Evolutionary conservation across 345 rosid genomes (phyloP), one percentile per base, ranked within the genome.

Genomic region (Populus ilicifolia): DNA sequence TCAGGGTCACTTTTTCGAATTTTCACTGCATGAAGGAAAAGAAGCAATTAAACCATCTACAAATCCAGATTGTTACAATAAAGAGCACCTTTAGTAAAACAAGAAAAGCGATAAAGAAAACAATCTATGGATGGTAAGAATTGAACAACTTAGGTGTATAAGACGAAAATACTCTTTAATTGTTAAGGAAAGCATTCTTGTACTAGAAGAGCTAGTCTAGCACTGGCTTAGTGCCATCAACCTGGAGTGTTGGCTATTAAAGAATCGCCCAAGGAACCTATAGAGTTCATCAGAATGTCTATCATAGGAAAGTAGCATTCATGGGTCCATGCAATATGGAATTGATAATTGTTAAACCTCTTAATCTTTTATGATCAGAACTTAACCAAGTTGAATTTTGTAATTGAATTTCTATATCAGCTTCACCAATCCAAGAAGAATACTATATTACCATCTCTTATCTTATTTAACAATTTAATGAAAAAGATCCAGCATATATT

Each of bases 21-120:
- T 87, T 94, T 94, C 0, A 88, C 97, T 92, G 90, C 78, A 84
- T 14, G 74, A 77, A 71, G 63, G 48, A 75, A 83, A 73, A 80
- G 56, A 73, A 80, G 16, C 3, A n/a, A n/a, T 33, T 30, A 69
- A 61, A 74, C 61, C 17, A 73, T 14, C 21, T 50, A 35, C 63
- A 10, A 75, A n/a, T 25, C 67, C 33, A 52, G n/a, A 27, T 3
- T 25, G 70, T 59, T 66, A 50, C 75, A 67, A 52, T 4, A 29
- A 69, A 74, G 50, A 66, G 48, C 36, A 62, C 35, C 44, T 41
- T 35, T 33, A 10, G 25, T 68, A 38, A 50, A 72, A 73, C 25
- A 36, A 71, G 65, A n/a, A 50, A 18, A 44, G 30, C 20, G 46
- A 71, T 23, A 13, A 29, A 16, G 68, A 48, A 46, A 48, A 3